A percentile compares a stretch with the other conserved stretches of the same genome.
These are phyloP conservation scores for Caryopteris hybrid DNA, from an alignment of 305 asterid genomes.

Conservation along the genomic window DNA sequence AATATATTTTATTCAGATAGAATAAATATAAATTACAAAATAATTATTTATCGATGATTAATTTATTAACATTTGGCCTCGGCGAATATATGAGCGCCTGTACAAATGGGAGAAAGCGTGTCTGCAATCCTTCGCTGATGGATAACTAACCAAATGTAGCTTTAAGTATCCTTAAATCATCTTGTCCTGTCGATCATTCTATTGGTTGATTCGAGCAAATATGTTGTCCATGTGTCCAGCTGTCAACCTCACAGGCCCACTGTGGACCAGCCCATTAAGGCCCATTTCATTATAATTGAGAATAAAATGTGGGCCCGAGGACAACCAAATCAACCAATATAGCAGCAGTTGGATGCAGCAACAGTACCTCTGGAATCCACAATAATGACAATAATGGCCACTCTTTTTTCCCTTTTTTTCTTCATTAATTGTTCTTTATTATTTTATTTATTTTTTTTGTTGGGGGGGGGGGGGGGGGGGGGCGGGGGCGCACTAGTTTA, in stretches of 20 bases:
- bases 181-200: not conserved
- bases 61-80: too few species aligned
- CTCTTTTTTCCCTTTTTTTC: not conserved
- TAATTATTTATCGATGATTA: too few species aligned
- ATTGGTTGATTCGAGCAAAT: not conserved
- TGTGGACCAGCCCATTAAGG: slow-evolving; percentile 8
- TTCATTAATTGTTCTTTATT: not conserved
- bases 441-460: not conserved
- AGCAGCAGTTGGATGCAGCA: slow-evolving; percentile 16
- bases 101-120: too few species aligned
- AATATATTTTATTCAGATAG: too few species aligned
- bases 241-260: not conserved
- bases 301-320: slow-evolving; percentile 5
- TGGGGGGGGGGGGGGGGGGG: too few species aligned
- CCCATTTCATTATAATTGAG: not conserved
- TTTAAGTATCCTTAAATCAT: not conserved
- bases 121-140: too few species aligned
- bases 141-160: too few species aligned
- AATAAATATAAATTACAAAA: too few species aligned
- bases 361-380: not conserved
- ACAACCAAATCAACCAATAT: not conserved
- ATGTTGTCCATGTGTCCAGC: not conserved
- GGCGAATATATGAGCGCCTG: too few species aligned
- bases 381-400: not conserved
- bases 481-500: too few species aligned